Base-by-base conservation (phyloP, 2,329 filamentous ascomycete species). In the Paraconiothyrium brasiliense region DNA sequence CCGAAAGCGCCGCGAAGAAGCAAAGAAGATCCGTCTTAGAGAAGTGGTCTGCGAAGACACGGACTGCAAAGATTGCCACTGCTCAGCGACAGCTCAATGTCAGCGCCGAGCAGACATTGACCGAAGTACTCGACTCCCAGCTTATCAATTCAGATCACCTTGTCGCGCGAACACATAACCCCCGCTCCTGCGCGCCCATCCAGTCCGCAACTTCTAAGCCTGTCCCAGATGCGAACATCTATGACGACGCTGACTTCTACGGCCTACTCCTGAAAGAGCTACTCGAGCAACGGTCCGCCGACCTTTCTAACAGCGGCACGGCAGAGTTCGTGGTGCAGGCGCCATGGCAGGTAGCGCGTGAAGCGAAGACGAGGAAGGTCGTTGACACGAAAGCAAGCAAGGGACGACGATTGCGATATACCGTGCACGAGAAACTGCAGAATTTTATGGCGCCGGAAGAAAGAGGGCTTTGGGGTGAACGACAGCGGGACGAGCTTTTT, bases 391-490 rank as follows among this genome's bases (percentile, higher is more conserved):
- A 94, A 76, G 95, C 95, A 0, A 97, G 92, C 76, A 98, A 98
- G 80, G 95, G 95, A 6, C 85, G 95, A 54, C 97, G 97, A 82
- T 87, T 99, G 85, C 86, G 93, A 43, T 99, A 94, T 80, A 95
- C 92, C 16, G 93, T 97, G 49, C 94, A 98, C 75, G 94, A 98
- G 82, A 98, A 98, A 83, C 80, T 99, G 73, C 92, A 97, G 81
- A 97, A 97, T 78, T 98, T 98, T 75, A 97, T 97, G 93, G 94
- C 94, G 11, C 90, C 93, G 0, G 93, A 97, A 77, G 92, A 97
- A 76, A 84, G 92, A 57, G 85, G 90, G 3, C 80, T 78, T 16
- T 99, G 95, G 95, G 91, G 92, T 64, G 88, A 90, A 67, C 86
- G 87, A 62, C 93, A 94, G 58, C 88, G 93, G 61, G 92, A 95